Conservation (phyloP, 2,329 filamentous ascomycete genomes). For the Epichloe amarillans region DNA sequence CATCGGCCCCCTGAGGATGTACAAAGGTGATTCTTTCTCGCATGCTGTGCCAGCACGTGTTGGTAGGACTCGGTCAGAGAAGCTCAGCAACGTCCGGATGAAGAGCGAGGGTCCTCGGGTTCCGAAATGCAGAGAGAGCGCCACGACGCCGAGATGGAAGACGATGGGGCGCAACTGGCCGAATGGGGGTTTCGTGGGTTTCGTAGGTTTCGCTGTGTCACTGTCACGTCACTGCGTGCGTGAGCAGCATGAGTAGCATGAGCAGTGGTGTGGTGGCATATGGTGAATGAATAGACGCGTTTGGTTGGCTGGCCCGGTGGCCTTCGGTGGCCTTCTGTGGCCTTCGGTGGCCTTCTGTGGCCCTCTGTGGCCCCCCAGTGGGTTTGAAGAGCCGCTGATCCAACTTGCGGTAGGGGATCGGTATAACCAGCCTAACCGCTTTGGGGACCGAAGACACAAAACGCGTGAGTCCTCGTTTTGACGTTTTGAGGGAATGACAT, state of each 20-base stretch:
- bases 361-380: too few relatives aligned
- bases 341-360: too few relatives aligned
- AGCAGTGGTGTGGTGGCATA: not conserved
- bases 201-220: too few relatives aligned
- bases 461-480: not conserved
- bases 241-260: not conserved
- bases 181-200: not conserved
- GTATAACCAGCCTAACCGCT: constrained; percentile 6
- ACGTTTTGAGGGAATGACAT: too few relatives aligned
- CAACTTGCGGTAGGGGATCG: not conserved
- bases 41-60: constrained; percentile 33
- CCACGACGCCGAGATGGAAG: not conserved
- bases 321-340: not conserved
- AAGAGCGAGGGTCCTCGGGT: not conserved
- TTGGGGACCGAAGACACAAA: constrained; percentile 10
- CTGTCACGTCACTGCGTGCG: not conserved
- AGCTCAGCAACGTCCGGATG: not conserved
- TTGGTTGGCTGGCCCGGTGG: not conserved
- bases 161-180: not conserved
- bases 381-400: too few relatives aligned
- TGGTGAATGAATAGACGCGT: not conserved
- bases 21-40: constrained; percentile 71
- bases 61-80: not conserved
- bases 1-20: constrained; percentile 46
- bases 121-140: not conserved